A percentile compares a stretch with the other conserved stretches of the same genome.
These are phyloP conservation scores for Hypomyces perniciosus DNA, from an alignment of 2,329 filamentous ascomycete species.

Conservation along the genomic window DNA sequence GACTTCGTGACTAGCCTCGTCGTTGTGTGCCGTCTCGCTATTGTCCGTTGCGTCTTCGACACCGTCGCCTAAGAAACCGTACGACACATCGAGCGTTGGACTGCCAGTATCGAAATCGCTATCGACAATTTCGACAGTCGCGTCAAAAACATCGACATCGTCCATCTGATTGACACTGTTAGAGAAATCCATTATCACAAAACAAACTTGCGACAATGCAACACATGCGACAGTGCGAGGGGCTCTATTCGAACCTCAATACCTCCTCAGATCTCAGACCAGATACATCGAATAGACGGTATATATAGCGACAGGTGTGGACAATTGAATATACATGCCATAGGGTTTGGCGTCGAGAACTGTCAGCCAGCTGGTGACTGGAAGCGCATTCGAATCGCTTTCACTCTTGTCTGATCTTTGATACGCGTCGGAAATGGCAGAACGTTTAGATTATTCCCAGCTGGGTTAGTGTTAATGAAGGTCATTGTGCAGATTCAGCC, in stretches of 20 bases:
- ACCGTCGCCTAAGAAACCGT: background rate
- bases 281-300: background rate
- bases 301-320: background rate
- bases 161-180: constrained; percentile 14
- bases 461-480: background rate
- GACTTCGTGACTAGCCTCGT: background rate
- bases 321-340: background rate
- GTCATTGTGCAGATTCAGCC: background rate
- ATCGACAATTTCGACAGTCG: background rate
- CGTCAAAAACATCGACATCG: constrained; percentile 8
- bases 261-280: background rate
- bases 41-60: background rate
- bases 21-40: background rate
- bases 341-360: background rate
- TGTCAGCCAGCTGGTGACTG: background rate
- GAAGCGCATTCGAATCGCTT: constrained; percentile 1
- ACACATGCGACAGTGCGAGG: background rate
- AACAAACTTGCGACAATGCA: background rate
- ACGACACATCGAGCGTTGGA: background rate
- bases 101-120: background rate
- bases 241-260: background rate
- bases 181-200: background rate
- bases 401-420: background rate
- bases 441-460: no score
- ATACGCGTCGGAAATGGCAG: background rate